Evolutionary conservation across 305 asterid genomes (phyloP), one percentile per base, ranked within the genome.

Genomic region (Withania somnifera): DNA sequence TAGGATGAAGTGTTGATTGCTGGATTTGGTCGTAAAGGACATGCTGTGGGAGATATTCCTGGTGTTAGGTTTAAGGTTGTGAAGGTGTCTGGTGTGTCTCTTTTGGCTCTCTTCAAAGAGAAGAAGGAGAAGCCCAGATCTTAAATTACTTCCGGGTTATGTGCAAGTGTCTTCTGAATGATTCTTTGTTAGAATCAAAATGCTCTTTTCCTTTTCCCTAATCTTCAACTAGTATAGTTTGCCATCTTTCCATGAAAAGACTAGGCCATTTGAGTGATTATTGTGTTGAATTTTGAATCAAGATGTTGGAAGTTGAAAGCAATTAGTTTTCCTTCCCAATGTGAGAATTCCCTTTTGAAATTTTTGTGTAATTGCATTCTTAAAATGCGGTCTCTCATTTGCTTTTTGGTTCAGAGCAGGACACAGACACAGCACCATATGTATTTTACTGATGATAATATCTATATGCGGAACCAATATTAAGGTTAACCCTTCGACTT

Each of bases 81-180:
- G 68, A 78, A 78, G 82, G 38, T 78, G 82, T 78, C 38, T 24
- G 82, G 82, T 53, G 82, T 78, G 20, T 78, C 82, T 2, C 71
- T 78, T 58, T 58, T 78, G 67, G 82, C 82, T 20, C 82, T 78
- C 50, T 78, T 78, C 69, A 56, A 78, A 78, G 82, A 78, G 82
- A 78, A 78, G 34, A 78, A 78, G 30, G 82, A 78, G 69, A 78
- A 78, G 82, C 38, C 82, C 5, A 78, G 82, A 54, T 78, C 82
- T 56, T 78, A 58, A 78, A 7, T 61, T 14, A 69, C 36, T 68
- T 68, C 47, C 20, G 6, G 77, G 20, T 42, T 38, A 69, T 10
- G 11, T 69, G 22, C 57, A 69, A 69, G 57, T 69, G 19, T 42
- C 36, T 38, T 38, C 57, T 13, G 78, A 13, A 69, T 42, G 22